phyloP scores from a whole-genome alignment of 2,329 filamentous ascomycete genomes.

The Onygenales sp. region DNA sequence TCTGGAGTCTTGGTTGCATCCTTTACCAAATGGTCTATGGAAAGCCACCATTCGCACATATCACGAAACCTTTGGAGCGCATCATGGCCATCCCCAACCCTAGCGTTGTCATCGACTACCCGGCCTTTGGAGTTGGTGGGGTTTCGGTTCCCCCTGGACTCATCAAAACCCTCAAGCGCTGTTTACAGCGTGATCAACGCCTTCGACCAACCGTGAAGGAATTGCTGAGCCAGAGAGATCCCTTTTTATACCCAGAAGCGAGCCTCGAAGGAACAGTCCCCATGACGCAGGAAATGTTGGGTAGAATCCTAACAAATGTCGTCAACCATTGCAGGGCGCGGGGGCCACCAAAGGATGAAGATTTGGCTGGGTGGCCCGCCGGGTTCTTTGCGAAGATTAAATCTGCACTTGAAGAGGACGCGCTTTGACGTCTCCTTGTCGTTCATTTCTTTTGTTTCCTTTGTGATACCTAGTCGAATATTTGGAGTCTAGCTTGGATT shows the following conservation, averaged over 20 bases:
- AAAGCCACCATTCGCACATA: conserved; percentile 89
- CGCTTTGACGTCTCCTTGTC: conserved; percentile 15
- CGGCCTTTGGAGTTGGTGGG: conserved; percentile 36
- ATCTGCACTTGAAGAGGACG: conserved; percentile 35
- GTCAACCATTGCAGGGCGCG: conserved; percentile 50
- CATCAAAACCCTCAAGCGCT: conserved; percentile 46
- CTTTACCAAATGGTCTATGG: conserved; percentile 98
- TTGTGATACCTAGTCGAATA: not conserved
- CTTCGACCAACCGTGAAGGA: conserved; percentile 48
- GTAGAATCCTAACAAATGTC: conserved; percentile 50
- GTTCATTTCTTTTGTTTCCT: not conserved
- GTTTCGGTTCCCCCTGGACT: conserved; percentile 46
- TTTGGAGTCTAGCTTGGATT: not conserved
- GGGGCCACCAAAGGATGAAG: conserved; percentile 47
- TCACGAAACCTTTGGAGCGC: conserved; percentile 73
- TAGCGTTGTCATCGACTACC: conserved; percentile 39
- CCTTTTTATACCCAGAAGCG: conserved; percentile 49
- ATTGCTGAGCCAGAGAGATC: conserved; percentile 46
- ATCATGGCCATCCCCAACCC: conserved; percentile 51
- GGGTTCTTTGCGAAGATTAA: conserved; percentile 40
- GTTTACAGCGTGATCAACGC: conserved; percentile 49
- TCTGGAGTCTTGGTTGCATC: conserved; percentile 95
- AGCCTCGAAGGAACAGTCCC: conserved; percentile 36
- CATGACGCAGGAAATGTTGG: conserved; percentile 50
- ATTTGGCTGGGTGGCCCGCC: conserved; percentile 40